Percentiles rank a stretch among this genome's conserved stretches.
These are phyloP conservation scores for Arabidopsis suecica DNA, from an alignment of 345 rosid genomes.

Conservation along the genomic window DNA sequence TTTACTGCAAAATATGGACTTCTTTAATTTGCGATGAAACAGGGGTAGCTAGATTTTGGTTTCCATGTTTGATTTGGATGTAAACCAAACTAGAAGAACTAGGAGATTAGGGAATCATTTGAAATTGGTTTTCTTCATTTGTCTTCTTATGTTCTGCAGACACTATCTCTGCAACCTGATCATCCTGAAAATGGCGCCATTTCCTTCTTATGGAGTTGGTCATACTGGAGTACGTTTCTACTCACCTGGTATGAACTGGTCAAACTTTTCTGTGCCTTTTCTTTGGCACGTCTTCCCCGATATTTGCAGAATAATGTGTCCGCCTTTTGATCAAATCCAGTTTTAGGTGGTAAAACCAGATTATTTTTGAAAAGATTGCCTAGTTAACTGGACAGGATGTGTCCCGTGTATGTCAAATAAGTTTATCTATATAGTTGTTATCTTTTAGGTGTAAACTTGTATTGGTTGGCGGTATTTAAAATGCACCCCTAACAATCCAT, in stretches of 20 bases:
- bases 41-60: slow-evolving; percentile 11
- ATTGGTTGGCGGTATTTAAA: background rate
- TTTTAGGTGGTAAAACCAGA: slow-evolving; percentile 20
- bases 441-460: background rate
- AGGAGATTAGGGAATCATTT: background rate
- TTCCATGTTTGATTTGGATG: slow-evolving; percentile 15
- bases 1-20: background rate
- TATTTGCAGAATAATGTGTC: background rate
- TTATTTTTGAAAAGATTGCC: background rate
- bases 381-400: background rate
- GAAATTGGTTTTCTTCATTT: background rate
- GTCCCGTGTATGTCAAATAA: background rate
- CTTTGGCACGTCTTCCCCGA: background rate
- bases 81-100: background rate
- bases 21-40: background rate
- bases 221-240: slow-evolving; percentile 98
- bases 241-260: slow-evolving; percentile 80
- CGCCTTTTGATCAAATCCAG: background rate
- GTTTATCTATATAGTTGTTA: slow-evolving; percentile 5
- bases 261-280: slow-evolving; percentile 9
- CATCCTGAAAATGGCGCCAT: slow-evolving; percentile 62
- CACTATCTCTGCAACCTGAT: slow-evolving; percentile 55
- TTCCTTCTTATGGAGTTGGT: slow-evolving; percentile 97
- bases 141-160: slow-evolving; percentile 44
- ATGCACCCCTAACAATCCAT: background rate